Base-by-base conservation (phyloP, 805 yeast genomes). In the Spathaspora passalidarum region DNA sequence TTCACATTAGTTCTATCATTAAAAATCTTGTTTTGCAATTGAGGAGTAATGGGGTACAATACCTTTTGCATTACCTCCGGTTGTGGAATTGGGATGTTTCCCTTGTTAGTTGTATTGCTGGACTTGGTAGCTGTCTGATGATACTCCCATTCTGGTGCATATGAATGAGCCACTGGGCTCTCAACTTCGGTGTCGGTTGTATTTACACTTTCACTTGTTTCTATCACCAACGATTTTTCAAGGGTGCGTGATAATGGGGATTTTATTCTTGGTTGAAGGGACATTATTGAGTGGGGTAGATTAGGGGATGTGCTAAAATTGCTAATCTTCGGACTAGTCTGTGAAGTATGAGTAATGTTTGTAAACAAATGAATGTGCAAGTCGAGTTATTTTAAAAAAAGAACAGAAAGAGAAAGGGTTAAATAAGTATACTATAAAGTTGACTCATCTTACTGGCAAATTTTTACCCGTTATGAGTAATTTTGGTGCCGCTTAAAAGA, bases 21-120 rank as follows among this genome's bases (percentile, higher is more conserved):
- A 18, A 66, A 52, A 5, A 73, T 64, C 44, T 66, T 63, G 9
- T 47, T 29, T 26, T 63, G 55, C 17, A 68, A 50, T 2, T 42
- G 40, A 9, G 59, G 61, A 23, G 66, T 52, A 4, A 63, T 56
- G 2, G 78, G 78, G 40, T 59, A 66, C 23, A 74, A 48, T 39
- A 61, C 61, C 40, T 65, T 63, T 46, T 73, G 78, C 6, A 72
- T 58, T 7, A 73, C 68, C 47, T 72, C 76, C 0, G 79, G 78
- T 49, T 68, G 74, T 3, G 74, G 68, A 18, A 72, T 61, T 1
- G 71, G 63, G 34, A 63, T 59, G 19, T 65, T 63, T 8, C 73
- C 73, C 37, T 58, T 56, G 43, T 62, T 72, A 48, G 57, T 48
- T 6, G 52, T 53, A 4, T 53, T 34, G n/a, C 49, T 46, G 1